A percentile compares a stretch with the other conserved stretches of the same genome.
phyloP scores from a whole-genome alignment of 495 filamentous ascomycete genomes.

The Cercophora newfieldiana region DNA sequence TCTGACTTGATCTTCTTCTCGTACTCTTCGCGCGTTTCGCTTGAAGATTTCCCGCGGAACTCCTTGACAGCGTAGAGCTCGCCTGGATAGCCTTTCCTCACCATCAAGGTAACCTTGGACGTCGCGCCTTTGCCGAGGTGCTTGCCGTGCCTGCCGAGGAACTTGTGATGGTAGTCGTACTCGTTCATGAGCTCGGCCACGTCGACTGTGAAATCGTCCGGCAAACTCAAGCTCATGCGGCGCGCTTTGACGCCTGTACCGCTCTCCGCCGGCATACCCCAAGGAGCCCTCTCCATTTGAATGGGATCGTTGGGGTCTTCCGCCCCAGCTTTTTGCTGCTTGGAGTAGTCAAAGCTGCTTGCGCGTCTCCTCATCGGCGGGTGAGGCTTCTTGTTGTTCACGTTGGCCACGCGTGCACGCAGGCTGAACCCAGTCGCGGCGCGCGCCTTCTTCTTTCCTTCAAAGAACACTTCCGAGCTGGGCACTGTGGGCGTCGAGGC shows the following conservation, averaged over 20 bases:
- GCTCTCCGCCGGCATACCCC: conserved; percentile 56
- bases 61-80: conserved; percentile 76
- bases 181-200: conserved; percentile 60
- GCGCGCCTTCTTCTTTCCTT: conserved; percentile 42
- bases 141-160: conserved; percentile 61
- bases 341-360: conserved; percentile 39
- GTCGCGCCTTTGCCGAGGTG: conserved; percentile 71
- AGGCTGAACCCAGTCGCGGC: conserved; percentile 51
- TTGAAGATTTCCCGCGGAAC: conserved; percentile 63
- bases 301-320: conserved; percentile 21
- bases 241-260: conserved; percentile 68
- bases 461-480: conserved; percentile 39
- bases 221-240: conserved; percentile 61
- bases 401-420: conserved; percentile 38
- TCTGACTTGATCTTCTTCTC: conserved; percentile 79
- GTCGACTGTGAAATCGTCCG: conserved; percentile 65
- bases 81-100: conserved; percentile 50
- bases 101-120: conserved; percentile 70
- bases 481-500: conserved; percentile 40
- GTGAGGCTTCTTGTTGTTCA: conserved; percentile 12
- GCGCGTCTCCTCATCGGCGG: conserved; percentile 33
- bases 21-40: conserved; percentile 66
- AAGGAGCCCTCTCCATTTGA: conserved; percentile 39
- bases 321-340: conserved; percentile 19
- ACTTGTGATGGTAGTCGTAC: conserved; percentile 58